Base-by-base conservation (phyloP, 441 rosid species). In the Gossypium schwendimanii region DNA sequence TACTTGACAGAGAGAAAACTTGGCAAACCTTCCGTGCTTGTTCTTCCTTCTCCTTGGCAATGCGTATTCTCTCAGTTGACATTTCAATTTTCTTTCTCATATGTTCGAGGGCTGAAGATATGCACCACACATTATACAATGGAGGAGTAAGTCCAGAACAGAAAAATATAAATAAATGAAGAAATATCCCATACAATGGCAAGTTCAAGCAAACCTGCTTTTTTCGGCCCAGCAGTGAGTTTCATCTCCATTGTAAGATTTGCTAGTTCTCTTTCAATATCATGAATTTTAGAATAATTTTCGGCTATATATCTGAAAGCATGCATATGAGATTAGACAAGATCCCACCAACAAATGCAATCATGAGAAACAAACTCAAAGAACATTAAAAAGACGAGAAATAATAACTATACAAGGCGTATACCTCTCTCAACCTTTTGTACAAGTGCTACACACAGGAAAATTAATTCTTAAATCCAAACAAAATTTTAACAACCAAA, bases 181-280 rank as follows among this genome's bases (percentile, higher is more conserved):
- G 15, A 20, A 15, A 73, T 15, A 67, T 67, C 50, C 9, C 59
- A 67, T 15, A 66, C 18, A 31, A 64, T 4, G 47, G 39, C 0
- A 71, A 70, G 21, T 17, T 62, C 21, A 47, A 15, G 31, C 81
- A 59, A 81, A 94, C 97, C 98, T 77, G 95, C 98, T 68, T 87
- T 92, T 78, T 95, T 92, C 47, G 98, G 98, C 50, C 99, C 98
- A 63, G 98, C 88, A 0, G 97, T 95, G 78, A 94, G 97, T 79
- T 95, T 95, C 93, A 95, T 82, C 76, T 95, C 98, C 92, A 92
- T 71, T 0, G 88, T 75, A 50, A 91, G 91, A 86, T 83, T 87
- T 69, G 83, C 84, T 2, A 92, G 80, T 82, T 94, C 99, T 71
- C 91, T 80, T 81, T 94, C 98, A 1, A 94, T 94, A 86, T 87